Base-by-base conservation (phyloP, 257 asterid genomes). In the Fraxinus anomala region DNA sequence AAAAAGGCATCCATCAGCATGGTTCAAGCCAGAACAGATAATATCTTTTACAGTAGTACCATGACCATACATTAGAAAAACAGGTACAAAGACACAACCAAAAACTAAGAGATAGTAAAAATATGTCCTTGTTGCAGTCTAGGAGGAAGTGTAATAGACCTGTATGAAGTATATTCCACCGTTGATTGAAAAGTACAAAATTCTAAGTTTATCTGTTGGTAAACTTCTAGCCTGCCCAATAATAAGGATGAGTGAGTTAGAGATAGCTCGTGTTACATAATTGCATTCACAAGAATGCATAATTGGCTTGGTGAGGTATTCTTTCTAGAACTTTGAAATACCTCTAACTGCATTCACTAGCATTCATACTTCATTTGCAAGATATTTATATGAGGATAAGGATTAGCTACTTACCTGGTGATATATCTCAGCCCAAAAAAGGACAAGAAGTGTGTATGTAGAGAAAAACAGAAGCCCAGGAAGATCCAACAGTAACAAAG, bases 391-490 rank as follows among this genome's bases (percentile, higher is more conserved):
- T 3, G 9, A 40, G 16, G 44, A 39, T 68, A 23, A 49, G 70
- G 79, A 77, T 47, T 59, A 80, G 83, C 75, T 54, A 81, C 87
- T 81, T 80, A 89, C 98, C 94, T 94, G 98, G 86, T 94, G 96
- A 85, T 94, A 94, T 84, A 94, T 92, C 87, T 92, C 98, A 6
- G 98, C 98, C 98, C 98, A 94, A 73, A 94, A 94, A 72, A 94
- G 92, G 77, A 91, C 96, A 81, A 92, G 97, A 82, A 94, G 97
- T 34, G 97, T 88, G 81, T 87, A 94, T 40, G 98, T 94, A 75
- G 98, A 94, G 88, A 94, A 92, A 89, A 94, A 94, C 75, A 94
- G 94, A 76, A 94, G 83, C 75, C 96, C 97, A n/a, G 98, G 98
- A 80, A 92, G 88, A 80, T 94, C 97, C 91, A 94, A 83, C 72